Percentiles rank a stretch among this genome's conserved stretches.
These are phyloP conservation scores for Drechslerella dactyloides DNA, from an alignment of 2,329 filamentous ascomycete species.

Conservation along the genomic window DNA sequence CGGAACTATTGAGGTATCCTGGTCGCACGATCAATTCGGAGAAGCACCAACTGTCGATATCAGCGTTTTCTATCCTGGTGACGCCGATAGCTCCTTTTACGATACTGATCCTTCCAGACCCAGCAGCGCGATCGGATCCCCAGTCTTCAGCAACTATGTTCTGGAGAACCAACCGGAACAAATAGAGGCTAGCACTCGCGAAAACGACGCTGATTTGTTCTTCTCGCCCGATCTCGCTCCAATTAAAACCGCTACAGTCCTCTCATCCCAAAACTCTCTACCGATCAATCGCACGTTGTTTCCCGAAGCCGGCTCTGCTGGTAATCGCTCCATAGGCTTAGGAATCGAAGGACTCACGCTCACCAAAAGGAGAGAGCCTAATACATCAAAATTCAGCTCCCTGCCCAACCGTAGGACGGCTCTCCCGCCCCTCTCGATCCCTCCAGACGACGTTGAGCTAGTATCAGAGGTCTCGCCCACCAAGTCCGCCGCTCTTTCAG, in stretches of 20 bases:
- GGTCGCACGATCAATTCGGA: conserved; percentile 45
- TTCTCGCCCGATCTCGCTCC: conserved; percentile 46
- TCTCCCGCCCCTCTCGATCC: conserved; percentile 34
- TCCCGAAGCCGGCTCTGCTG: conserved; percentile 19
- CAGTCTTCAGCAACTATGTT: conserved; percentile 28
- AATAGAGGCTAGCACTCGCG: conserved; percentile 40
- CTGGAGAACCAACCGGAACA: conserved; percentile 26
- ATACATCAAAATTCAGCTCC: conserved; percentile 21
- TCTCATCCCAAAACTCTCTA: neutral
- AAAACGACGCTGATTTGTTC: conserved; percentile 42
- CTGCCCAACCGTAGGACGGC: conserved; percentile 23
- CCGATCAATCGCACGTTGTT: conserved; percentile 42
- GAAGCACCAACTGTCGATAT: conserved; percentile 49
- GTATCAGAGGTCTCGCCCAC: conserved; percentile 35
- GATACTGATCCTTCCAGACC: conserved; percentile 33
- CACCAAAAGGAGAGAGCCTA: conserved; percentile 2
- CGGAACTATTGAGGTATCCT: conserved; percentile 50
- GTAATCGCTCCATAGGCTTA: conserved; percentile 20
- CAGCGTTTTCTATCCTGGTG: conserved; percentile 45
- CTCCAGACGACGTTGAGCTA: conserved; percentile 1
- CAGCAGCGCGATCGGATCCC: conserved; percentile 21
- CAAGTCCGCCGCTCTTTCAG: conserved; percentile 28
- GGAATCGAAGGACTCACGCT: conserved; percentile 38
- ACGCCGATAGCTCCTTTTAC: conserved; percentile 32
- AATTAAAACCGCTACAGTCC: conserved; percentile 10